These are phyloP conservation scores for Penicillium simplicissimum DNA, from an alignment of 495 filamentous ascomycete genomes.

Conservation along the genomic window DNA sequence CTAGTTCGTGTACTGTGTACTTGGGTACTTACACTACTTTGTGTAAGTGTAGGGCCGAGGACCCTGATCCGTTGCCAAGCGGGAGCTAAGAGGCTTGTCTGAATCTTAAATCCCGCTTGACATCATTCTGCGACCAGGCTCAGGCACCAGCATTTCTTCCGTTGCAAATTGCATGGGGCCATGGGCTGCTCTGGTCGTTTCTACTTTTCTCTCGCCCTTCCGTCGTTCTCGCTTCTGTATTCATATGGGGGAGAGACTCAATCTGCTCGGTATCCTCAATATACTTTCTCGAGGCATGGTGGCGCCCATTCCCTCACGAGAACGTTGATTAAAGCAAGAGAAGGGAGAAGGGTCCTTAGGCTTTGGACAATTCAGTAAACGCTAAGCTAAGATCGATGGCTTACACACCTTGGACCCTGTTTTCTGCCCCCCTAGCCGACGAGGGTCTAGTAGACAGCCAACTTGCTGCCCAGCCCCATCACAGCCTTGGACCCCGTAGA, in stretches of 20 bases:
- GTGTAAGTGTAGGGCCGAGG: background rate
- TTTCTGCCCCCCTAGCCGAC: background rate
- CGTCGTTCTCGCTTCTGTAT: too few species aligned
- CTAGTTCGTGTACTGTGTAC: too few species aligned
- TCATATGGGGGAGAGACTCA: background rate
- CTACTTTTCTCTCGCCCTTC: background rate
- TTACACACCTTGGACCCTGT: background rate
- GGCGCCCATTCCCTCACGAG: background rate
- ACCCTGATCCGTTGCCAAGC: background rate
- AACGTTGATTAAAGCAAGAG: background rate
- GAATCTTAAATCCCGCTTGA: constrained; percentile 3
- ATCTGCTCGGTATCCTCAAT: background rate
- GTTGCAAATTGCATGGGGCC: background rate
- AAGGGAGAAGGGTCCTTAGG: background rate
- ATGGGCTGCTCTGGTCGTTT: too few species aligned
- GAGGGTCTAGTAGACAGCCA: too few species aligned
- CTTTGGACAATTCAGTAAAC: too few species aligned
- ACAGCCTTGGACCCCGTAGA: constrained; percentile 1
- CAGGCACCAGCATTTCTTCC: constrained; percentile 10
- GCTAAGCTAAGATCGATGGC: background rate
- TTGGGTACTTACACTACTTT: too few species aligned
- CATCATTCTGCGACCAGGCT: background rate
- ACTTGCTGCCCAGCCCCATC: background rate
- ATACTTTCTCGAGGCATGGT: background rate
- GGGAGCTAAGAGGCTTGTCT: background rate